Conservation (phyloP, 1,139 yeast genomes). For the Blastobotrys buckinghamii region DNA sequence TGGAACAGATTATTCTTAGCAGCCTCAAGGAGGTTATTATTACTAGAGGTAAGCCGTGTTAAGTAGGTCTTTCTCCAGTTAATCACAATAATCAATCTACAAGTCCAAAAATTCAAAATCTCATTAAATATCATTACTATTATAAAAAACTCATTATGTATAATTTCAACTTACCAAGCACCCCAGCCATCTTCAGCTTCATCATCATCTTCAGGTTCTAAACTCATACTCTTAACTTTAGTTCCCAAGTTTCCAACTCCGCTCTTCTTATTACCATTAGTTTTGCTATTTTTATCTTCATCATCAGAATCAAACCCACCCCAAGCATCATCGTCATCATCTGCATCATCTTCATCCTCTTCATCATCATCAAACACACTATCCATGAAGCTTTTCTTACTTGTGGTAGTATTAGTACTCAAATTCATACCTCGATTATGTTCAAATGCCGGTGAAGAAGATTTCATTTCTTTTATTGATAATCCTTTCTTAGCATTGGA, state of each 20-base stretch:
- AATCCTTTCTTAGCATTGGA: neutral
- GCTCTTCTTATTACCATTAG: slow-evolving; percentile 4
- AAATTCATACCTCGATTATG: neutral
- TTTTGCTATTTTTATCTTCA: slow-evolving; percentile 8
- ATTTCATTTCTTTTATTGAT: neutral
- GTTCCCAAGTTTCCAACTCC: too few relatives aligned
- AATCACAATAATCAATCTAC: too few relatives aligned
- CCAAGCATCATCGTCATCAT: slow-evolving; percentile 18
- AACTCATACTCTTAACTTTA: slow-evolving; percentile 13
- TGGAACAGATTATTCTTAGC: too few relatives aligned
- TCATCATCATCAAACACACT: slow-evolving; percentile 13
- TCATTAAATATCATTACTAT: too few relatives aligned
- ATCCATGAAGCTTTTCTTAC: slow-evolving; percentile 1
- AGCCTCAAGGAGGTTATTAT: too few relatives aligned
- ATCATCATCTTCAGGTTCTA: slow-evolving; percentile 22
- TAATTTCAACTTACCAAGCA: neutral
- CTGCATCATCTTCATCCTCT: slow-evolving; percentile 12
- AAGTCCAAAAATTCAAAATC: too few relatives aligned
- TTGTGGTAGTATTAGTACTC: neutral
- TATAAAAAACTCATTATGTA: too few relatives aligned
- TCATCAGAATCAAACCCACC: slow-evolving; percentile 14
- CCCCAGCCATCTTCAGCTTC: slow-evolving; percentile 27
- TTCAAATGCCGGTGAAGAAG: neutral
- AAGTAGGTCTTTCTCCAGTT: too few relatives aligned
- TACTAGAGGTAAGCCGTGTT: too few relatives aligned